phyloP scores from a whole-genome alignment of 2,329 filamentous ascomycete species.

The Aureobasidium sp. region DNA sequence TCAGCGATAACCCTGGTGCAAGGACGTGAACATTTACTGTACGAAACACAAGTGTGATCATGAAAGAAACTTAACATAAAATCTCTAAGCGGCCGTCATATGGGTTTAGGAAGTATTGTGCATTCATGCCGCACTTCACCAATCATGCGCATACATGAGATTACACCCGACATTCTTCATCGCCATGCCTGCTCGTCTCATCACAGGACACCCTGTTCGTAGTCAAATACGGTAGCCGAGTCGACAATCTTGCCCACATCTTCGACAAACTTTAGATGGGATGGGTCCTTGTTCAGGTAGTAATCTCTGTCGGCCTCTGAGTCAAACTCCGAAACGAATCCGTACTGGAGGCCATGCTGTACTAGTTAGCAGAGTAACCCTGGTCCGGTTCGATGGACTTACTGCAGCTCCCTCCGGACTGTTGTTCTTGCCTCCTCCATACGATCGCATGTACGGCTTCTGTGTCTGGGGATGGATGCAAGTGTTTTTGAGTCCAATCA shows the following conservation, averaged over 20 bases:
- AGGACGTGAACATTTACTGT: no score
- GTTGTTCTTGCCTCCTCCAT: constrained; percentile 52
- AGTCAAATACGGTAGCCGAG: constrained; percentile 53
- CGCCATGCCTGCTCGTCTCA: not conserved
- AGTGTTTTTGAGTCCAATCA: constrained; percentile 48
- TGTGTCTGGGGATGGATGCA: constrained; percentile 53
- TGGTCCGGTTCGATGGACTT: constrained; percentile 16
- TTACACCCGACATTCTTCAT: no score
- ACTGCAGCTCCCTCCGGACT: constrained; percentile 55
- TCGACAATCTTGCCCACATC: constrained; percentile 40
- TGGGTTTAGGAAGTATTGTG: no score
- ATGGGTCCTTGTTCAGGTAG: constrained; percentile 57
- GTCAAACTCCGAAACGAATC: constrained; percentile 60
- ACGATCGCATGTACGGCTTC: constrained; percentile 51
- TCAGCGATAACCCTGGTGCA: no score
- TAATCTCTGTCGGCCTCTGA: constrained; percentile 57
- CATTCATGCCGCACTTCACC: no score
- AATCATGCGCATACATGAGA: no score
- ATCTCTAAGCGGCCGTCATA: no score
- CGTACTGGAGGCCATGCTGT: constrained; percentile 56
- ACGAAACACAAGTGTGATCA: no score
- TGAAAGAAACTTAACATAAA: no score
- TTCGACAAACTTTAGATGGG: constrained; percentile 52
- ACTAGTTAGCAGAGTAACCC: not conserved
- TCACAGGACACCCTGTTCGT: constrained; percentile 43